Evolutionary conservation across 441 rosid species (phyloP).

Genomic region (Metrosideros polymorpha): DNA sequence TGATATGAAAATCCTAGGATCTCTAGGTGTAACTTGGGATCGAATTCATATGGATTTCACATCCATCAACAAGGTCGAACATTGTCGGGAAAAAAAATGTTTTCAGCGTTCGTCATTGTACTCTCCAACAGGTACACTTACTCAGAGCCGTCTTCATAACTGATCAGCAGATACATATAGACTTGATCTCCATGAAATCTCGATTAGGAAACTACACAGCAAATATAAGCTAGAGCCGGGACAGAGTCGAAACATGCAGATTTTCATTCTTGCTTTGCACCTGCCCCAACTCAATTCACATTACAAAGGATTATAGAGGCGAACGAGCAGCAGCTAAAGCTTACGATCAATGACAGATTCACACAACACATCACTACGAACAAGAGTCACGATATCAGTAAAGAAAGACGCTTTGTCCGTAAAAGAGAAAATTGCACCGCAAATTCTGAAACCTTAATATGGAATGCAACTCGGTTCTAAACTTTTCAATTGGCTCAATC

Average conservation of each 20-base stretch:
- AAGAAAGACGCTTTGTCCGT: not conserved
- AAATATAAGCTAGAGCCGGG: not conserved
- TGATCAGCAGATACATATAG: not conserved
- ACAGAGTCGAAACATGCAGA: not conserved
- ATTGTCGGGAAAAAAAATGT: not conserved
- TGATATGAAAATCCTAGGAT: fast-evolving
- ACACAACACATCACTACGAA: not conserved
- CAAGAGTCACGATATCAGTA: not conserved
- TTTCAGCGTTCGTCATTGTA: not conserved
- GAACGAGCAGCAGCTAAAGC: not conserved
- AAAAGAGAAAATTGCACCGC: not conserved
- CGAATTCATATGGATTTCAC: not conserved
- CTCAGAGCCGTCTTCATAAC: not conserved
- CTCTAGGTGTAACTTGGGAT: not conserved
- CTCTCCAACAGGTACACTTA: not conserved
- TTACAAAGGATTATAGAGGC: not conserved
- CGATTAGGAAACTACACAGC: not conserved
- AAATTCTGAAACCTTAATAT: not conserved
- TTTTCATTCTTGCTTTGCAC: not conserved
- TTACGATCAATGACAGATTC: not conserved
- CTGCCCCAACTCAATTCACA: not conserved
- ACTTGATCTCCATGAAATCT: not conserved
- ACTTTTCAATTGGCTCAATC: not conserved
- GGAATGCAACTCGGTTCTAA: not conserved
- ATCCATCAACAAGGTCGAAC: not conserved